Evolutionary conservation across 345 rosid genomes (phyloP), one percentile per base, ranked within the genome.

Genomic region (Murraya paniculata): DNA sequence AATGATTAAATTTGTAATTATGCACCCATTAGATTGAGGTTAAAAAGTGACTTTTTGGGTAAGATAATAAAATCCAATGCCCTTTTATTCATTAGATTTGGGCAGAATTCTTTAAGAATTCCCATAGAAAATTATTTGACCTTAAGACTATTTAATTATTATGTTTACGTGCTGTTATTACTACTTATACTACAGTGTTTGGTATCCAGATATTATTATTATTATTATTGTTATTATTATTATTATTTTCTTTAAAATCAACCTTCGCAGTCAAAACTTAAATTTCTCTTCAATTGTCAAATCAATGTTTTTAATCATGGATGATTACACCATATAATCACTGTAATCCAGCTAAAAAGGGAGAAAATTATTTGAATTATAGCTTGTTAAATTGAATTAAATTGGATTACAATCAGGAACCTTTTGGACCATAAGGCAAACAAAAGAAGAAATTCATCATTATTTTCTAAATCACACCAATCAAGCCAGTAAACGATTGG

Each of bases 391-490:
- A 76, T 68, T 9, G 57, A 50, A 5, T 21, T 41, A 45, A 45
- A 45, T 45, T 45, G 18, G 50, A 45, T 36, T 38, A n/a, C 19
- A 48, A 65, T 27, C 13, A 57, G 53, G 53, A 35, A 27, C n/a
- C 7, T 2, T 75, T 2, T 19, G 77, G 64, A 30, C 77, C 76
- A 19, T 4, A 56, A 14, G 33, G 60, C 8, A 45, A 67, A 59
- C 27, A 81, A 39, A 56, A 28, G 14, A 74, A 68, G 50, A 75
- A 57, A 16, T 10, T 27, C 56, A 48, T 74, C 19, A 58, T 55
- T 10, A 31, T 25, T 5, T 24, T 58, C 50, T 4, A 33, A 82
- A 45, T 82, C 59, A 13, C 57, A 59, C 74, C 69, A 79, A 79
- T 82, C 58, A 76, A 61, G 30, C 75, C 25, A 36, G 30, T 64